Evolutionary conservation across 2,329 filamentous ascomycete genomes (phyloP).

Genomic region (Blumeria hordei): DNA sequence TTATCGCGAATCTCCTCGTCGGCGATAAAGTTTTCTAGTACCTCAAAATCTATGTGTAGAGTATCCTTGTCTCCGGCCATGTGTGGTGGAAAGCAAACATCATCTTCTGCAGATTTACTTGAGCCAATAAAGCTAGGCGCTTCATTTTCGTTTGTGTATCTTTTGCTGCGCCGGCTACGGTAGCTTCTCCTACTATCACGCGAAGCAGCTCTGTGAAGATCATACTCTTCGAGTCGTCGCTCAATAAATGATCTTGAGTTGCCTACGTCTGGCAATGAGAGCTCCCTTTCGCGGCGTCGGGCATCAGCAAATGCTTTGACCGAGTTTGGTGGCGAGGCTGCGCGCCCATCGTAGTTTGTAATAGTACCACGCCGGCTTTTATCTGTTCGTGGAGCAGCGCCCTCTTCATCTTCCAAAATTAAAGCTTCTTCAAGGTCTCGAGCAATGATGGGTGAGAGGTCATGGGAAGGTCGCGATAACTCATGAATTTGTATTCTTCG

Average conservation of each 20-base stretch:
- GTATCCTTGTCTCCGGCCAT: conserved; percentile 46
- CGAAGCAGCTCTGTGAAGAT: conserved; percentile 48
- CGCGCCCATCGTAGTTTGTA: conserved; percentile 35
- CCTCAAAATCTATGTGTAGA: conserved; percentile 76
- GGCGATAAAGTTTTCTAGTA: conserved; percentile 73
- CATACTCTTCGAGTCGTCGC: conserved; percentile 43
- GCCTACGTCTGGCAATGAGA: conserved; percentile 41
- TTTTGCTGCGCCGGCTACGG: conserved; percentile 28
- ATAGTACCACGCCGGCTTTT: conserved; percentile 27
- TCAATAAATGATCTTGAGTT: conserved; percentile 90
- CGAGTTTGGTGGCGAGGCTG: conserved; percentile 77
- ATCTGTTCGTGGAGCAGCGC: conserved; percentile 17
- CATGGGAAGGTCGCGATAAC: conserved; percentile 18
- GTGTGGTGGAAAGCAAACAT: conserved; percentile 68
- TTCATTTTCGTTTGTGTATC: conserved; percentile 33
- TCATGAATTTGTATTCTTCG: conserved; percentile 12
- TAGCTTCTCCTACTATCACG: conserved; percentile 37
- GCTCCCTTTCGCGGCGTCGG: conserved; percentile 55
- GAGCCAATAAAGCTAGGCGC: conserved; percentile 34
- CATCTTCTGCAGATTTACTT: conserved; percentile 54
- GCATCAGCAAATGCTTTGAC: conserved; percentile 92
- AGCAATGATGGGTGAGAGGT: conserved; percentile 23
- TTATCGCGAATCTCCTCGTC: conserved; percentile 28
- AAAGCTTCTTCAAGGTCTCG: conserved; percentile 58
- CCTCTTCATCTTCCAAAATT: conserved; percentile 44